Evolutionary conservation across 306 rosid species (phyloP), one percentile per base, ranked within the genome.

Genomic region (Heteromeles arbutifolia): DNA sequence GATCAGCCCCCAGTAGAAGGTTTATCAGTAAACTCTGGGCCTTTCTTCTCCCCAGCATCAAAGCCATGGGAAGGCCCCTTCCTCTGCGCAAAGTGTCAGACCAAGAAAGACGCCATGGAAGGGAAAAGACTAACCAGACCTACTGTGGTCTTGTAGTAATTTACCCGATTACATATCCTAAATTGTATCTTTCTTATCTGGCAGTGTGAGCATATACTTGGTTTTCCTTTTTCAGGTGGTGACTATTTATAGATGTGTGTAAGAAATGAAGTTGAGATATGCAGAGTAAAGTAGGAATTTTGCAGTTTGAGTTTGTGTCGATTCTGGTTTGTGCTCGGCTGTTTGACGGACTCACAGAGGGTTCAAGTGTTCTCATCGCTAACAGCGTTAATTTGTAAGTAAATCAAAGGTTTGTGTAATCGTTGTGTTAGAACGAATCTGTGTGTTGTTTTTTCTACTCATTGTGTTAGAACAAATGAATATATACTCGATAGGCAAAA

Each of bases 31-130:
- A 91, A 91, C 54, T 88, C 96, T 8, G 97, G 89, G 32, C 90
- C 96, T 75, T 95, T 92, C 74, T 92, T 89, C 80, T 85, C 95
- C 14, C 90, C 91, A 9, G 84, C 96, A 26, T 88, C 99, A n/a
- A 92, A 89, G 59, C 95, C 95, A 31, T 92, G 97, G 95, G 97
- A 92, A 87, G 97, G 99, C 14, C 97, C 96, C 37, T 92, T 94
- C 82, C 96, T 94, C 84, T 94, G 98, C 69, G 44, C 90, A 22
- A 86, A 75, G 70, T 94, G 97, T 82, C 86, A 88, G 70, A 92
- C 77, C 80, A 94, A 92, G 88, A 94, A 92, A 87, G 98, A 94
- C 57, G 99, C 97, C 72, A 92, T 92, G 96, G 99, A 95, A 89
- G 99, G 97, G 61, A 95, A 92, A 82, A 83, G 96, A 86, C 82